These are phyloP conservation scores for Hypocreales sp. DNA, from an alignment of 2,329 filamentous ascomycete genomes.

Conservation along the genomic window DNA sequence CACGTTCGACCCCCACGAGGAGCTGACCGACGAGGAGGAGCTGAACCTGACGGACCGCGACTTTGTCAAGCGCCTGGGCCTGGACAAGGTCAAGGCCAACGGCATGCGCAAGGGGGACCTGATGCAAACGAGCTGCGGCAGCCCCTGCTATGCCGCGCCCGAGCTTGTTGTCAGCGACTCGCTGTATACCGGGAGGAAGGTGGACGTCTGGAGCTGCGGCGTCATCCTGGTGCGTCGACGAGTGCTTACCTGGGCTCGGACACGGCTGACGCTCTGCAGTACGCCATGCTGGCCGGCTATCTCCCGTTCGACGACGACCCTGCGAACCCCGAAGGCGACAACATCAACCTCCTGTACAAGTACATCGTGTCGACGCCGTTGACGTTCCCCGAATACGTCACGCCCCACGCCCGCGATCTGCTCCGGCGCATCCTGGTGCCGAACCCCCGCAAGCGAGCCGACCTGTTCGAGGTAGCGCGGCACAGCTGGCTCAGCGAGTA, in stretches of 20 bases:
- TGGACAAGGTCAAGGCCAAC: constrained; percentile 63
- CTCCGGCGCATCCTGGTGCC: constrained; percentile 87
- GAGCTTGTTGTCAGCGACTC: constrained; percentile 96
- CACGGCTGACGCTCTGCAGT: constrained; percentile 35
- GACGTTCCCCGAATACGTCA: constrained; percentile 97
- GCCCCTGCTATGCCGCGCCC: constrained; percentile 92
- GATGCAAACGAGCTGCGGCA: constrained; percentile 98
- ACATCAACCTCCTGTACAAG: constrained; percentile 97
- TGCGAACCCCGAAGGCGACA: constrained; percentile 94
- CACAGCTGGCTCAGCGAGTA: constrained; percentile 98
- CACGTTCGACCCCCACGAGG: constrained; percentile 81
- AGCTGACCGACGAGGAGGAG: constrained; percentile 81
- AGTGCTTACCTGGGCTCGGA: not conserved
- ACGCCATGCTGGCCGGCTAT: constrained; percentile 96
- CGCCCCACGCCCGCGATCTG: constrained; percentile 85
- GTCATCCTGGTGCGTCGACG: constrained; percentile 87
- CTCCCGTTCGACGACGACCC: constrained; percentile 96
- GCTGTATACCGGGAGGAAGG: constrained; percentile 90
- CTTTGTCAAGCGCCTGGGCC: constrained; percentile 70
- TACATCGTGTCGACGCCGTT: constrained; percentile 96
- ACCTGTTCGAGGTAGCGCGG: constrained; percentile 90
- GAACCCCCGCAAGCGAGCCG: constrained; percentile 84
- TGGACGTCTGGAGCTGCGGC: constrained; percentile 98
- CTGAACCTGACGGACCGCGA: constrained; percentile 75
- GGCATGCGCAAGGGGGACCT: constrained; percentile 77